Evolutionary conservation across 352 stramenopile genomes (phyloP), one percentile per base, ranked within the genome.

Genomic region (Globisporangium cederbergense): DNA sequence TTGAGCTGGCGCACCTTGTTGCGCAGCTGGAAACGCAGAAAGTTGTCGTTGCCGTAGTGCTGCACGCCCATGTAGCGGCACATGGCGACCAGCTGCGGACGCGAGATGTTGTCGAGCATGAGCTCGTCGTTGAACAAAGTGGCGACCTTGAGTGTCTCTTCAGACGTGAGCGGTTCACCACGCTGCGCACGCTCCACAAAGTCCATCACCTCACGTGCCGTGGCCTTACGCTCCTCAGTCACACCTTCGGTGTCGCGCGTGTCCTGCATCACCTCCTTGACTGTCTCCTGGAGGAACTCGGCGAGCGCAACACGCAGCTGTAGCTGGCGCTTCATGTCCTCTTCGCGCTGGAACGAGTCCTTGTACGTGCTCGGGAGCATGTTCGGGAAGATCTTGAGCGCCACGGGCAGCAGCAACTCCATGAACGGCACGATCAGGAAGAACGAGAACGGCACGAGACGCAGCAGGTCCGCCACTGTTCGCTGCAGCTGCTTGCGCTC

Each of bases 311-410:
- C 91, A 45, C 97, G 88, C 65, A 98, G 79, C 74, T 99, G 88
- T 46, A 99, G 74, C 80, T 99, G 91, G 58, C 96, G 86, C 79
- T 99, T 99, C 95, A 99, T 97, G 64, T 97, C 97, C 81, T 99
- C 97, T 94, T 99, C 76, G 88, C 85, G 72, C 81, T 97, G 90
- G 93, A 97, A 95, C 93, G 94, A 90, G 67, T 95, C 81, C 77
- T 97, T 93, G 79, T 99, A 99, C 34, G 96, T 99, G 67, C 89
- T 98, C 22, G 97, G 97, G 22, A 99, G 78, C 97, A 99, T 99
- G 83, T 99, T 99, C 3, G 97, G 97, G 83, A 99, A 99, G 40
- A 99, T 73, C 70, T 98, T 98, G 25, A 99, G 82, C 20, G 96
- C 97, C 73, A 99, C 93, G 0, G 97, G 97, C 34, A 99, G 76